Evolutionary conservation across 169 alveolate species (phyloP), one percentile per base, ranked within the genome.

Genomic region (Perkinsus marinus): DNA sequence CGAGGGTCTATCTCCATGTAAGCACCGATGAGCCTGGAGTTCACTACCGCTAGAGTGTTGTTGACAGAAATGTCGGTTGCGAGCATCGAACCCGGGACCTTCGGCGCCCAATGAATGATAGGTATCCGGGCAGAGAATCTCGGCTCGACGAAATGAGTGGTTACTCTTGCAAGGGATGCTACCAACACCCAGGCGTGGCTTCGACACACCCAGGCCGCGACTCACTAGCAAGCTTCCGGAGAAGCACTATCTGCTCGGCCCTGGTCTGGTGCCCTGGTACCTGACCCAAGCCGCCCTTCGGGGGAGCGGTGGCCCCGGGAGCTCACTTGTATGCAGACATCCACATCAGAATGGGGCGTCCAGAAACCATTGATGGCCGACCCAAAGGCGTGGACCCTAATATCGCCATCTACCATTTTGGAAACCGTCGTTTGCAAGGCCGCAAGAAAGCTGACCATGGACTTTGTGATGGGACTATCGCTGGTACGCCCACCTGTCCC

Each of bases 21-120:
- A 46, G 91, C 93, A 39, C 90, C 92, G 39, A 93, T 30, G 22
- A 93, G 93, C 37, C 43, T 34, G 39, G 93, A 90, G 93, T 93
- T 93, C 41, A 93, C 92, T 7, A 93, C 92, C 5, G 94, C 95
- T 39, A 93, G 91, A 30, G 90, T 26, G 89, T 93, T 93, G 93
- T 93, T 93, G 89, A 93, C 94, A 7, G 91, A 46, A 79, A 90
- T 90, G 37, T 34, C 92, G 36, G 90, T 39, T 30, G 91, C 92
- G 39, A 38, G 57, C 46, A n/a, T 19, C 17, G 90, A 34, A 89
- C 90, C 68, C 39, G 79, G 39, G 92, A 47, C 41, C 46, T 91
- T 57, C 19, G 94, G 94, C 30, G 93, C 68, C 95, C 95, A 93
- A 90, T 91, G 94, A 30, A 93, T 43, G 68, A 93, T 89, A 16